Evolutionary conservation across 225 moss, liverwort and hornwort genomes (phyloP).

Genomic region (Physcomitrellopsis africana): DNA sequence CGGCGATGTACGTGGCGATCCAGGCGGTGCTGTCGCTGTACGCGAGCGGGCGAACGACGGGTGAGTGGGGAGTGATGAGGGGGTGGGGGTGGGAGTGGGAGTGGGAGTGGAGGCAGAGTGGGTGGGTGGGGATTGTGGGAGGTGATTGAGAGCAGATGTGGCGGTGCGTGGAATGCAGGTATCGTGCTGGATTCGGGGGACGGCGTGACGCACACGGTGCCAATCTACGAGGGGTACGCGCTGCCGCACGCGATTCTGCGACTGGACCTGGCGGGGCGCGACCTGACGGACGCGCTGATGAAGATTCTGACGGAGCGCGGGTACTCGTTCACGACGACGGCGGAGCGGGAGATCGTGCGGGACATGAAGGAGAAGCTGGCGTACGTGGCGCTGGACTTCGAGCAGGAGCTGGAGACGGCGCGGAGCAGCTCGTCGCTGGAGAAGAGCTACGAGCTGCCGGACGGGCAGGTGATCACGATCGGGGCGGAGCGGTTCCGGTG

Average conservation of each 20-base stretch:
- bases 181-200: constrained; percentile 47
- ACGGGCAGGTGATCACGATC: no score
- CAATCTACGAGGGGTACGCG: no score
- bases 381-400: no score
- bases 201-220: constrained; percentile 46
- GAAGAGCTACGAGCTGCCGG: no score
- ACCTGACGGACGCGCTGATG: no score
- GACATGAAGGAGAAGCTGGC: constrained; percentile 21
- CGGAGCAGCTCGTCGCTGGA: no score
- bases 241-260: no score
- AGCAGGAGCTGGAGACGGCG: no score
- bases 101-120: constrained; percentile 30
- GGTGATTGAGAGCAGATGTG: constrained; percentile 38
- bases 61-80: constrained; percentile 33
- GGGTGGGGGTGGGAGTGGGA: neutral
- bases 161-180: constrained; percentile 29
- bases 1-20: no score
- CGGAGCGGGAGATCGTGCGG: constrained; percentile 71
- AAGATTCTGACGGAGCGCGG: constrained; percentile 3
- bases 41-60: constrained; percentile 37
- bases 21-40: constrained; percentile 35
- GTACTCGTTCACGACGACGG: constrained; percentile 76
- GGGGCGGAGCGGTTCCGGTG: no score
- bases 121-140: no score
- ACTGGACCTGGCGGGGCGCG: no score